phyloP scores from a whole-genome alignment of 352 stramenopile species.

The Halophytophthora batemanensis region DNA sequence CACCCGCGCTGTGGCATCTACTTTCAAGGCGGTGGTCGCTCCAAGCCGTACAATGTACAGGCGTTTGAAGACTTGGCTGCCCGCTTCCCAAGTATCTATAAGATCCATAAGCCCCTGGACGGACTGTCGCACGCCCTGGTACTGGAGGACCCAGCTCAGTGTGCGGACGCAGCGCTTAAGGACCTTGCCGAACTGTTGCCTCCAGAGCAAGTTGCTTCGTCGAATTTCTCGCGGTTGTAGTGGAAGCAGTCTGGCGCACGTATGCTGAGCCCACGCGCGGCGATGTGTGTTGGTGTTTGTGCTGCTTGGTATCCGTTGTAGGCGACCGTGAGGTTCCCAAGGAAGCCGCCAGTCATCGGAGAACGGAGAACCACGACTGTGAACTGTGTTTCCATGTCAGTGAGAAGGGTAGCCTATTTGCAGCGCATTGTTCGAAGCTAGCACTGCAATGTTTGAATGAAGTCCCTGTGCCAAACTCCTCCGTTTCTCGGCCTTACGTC shows the following conservation, averaged over 20 bases:
- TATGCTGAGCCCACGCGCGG: too few species aligned
- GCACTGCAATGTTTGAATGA: too few species aligned
- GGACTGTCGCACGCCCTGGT: slow-evolving; percentile 43
- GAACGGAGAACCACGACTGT: too few species aligned
- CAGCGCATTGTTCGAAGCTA: too few species aligned
- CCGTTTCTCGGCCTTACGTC: background rate
- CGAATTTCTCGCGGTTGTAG: slow-evolving; percentile 8
- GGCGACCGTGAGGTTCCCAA: too few species aligned
- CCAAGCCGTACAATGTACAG: slow-evolving; percentile 35
- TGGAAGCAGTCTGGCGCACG: too few species aligned
- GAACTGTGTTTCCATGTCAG: too few species aligned
- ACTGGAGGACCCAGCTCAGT: slow-evolving; percentile 37
- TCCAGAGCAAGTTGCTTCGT: background rate
- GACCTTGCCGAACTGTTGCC: slow-evolving; percentile 21
- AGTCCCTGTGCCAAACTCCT: background rate
- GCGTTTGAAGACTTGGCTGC: slow-evolving; percentile 25
- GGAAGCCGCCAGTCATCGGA: too few species aligned
- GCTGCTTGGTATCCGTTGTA: too few species aligned
- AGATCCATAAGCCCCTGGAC: slow-evolving; percentile 19
- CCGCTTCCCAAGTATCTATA: slow-evolving; percentile 34
- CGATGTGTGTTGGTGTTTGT: too few species aligned
- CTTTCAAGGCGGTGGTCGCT: slow-evolving; percentile 36
- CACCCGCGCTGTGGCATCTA: slow-evolving; percentile 30
- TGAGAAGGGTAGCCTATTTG: too few species aligned
- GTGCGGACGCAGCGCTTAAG: slow-evolving; percentile 28